Evolutionary conservation across 2,329 filamentous ascomycete species (phyloP).

Genomic region (Diaporthe sp.): DNA sequence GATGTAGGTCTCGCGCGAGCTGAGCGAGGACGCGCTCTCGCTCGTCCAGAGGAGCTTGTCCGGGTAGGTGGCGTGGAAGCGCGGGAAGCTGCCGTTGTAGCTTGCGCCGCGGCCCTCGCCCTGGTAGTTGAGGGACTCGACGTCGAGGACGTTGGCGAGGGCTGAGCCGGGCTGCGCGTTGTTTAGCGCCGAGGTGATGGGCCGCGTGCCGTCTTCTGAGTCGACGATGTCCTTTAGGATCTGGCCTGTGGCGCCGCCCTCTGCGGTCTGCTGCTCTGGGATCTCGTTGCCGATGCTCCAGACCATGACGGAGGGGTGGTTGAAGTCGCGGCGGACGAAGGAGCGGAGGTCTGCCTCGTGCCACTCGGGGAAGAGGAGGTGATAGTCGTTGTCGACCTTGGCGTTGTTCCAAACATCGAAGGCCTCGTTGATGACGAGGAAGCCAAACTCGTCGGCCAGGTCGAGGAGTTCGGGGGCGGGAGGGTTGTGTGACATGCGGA

Average conservation of each 20-base stretch:
- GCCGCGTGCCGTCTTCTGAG: slow-evolving; percentile 63
- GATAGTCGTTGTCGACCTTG: slow-evolving; percentile 64
- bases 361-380: slow-evolving; percentile 67
- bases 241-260: slow-evolving; percentile 51
- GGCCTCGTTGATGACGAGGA: slow-evolving; percentile 67
- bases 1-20: slow-evolving; percentile 65
- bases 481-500: slow-evolving; percentile 68
- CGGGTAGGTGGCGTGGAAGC: slow-evolving; percentile 61
- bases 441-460: slow-evolving; percentile 63
- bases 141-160: slow-evolving; percentile 60
- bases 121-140: slow-evolving; percentile 68
- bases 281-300: slow-evolving; percentile 71
- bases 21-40: slow-evolving; percentile 61
- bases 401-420: slow-evolving; percentile 63
- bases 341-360: slow-evolving; percentile 65
- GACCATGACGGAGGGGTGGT: slow-evolving; percentile 66
- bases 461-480: slow-evolving; percentile 65
- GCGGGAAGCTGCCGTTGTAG: slow-evolving; percentile 52
- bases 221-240: slow-evolving; percentile 57
- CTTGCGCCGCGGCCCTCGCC: slow-evolving; percentile 61
- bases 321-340: slow-evolving; percentile 66
- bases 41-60: slow-evolving; percentile 61
- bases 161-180: slow-evolving; percentile 55
- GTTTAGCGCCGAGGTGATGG: slow-evolving; percentile 62
- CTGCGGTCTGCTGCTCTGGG: slow-evolving; percentile 57